Base-by-base conservation (phyloP, 495 filamentous ascomycete species). In the Aspergillus cristatus region DNA sequence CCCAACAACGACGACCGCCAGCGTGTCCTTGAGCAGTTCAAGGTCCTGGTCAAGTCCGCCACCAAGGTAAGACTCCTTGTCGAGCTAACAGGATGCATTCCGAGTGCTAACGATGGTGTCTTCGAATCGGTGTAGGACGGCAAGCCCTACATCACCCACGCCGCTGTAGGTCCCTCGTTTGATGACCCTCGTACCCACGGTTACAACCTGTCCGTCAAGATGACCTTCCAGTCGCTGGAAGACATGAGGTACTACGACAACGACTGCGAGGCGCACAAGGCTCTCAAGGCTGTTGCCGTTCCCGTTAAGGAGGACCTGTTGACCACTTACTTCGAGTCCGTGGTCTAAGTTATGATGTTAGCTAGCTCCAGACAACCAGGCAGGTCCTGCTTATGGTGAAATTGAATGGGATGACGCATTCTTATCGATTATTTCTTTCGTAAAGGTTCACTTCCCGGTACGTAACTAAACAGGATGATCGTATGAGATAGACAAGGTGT, bases 211-310 rank as follows among this genome's bases (percentile, higher is more conserved):
- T 52, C 64, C 11, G 60, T 61, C 24, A 54, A 64, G 30, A 63
- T 54, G 34, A 56, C 58, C 34, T 79, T 81, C 41, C 55, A 57
- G 12, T 65, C 32, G 24, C 34, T 70, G 25, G 75, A 70, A 0
- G 76, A 79, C 47, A 70, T 79, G 68, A 50, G 67, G 40, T 79
- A 67, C 46, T 81, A 76, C 48, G 76, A 81, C 48, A 43, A 42
- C 7, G 60, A 65, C 37, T 76, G 72, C 51, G 48, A 50, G 14
- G 74, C 73, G 3, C 75, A 80, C 40, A 38, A 40, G 10, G 48
- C 37, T 26, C 53, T 78, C 20, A 78, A 75, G 61, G 55, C 53
- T 35, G 50, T 50, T 0, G n/a, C 10, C 3, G 15, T 4, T 3
- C 13, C 58, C 14, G 46, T 46, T 7, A 30, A 53, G 12, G 26